Evolutionary conservation across 306 rosid species (phyloP).

Genomic region (Lathyrus aphaca): DNA sequence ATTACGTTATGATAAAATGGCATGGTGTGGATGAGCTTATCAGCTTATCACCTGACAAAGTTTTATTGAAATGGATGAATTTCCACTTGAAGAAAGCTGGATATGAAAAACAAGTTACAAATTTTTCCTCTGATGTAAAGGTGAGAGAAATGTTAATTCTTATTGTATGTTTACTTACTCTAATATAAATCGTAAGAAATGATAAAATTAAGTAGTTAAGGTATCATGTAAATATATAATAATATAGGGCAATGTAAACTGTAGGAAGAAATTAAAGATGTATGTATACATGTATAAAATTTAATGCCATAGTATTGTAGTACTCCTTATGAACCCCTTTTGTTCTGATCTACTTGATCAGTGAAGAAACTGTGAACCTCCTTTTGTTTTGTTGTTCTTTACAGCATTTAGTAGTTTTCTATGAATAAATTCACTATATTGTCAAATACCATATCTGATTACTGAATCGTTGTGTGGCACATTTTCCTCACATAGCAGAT

Average conservation of each 20-base stretch:
- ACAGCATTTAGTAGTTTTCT: slow-evolving; percentile 22
- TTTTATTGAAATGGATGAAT: no score
- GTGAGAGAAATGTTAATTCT: no score
- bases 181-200: background rate
- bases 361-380: slow-evolving; percentile 31
- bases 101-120: no score
- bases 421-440: slow-evolving; percentile 21
- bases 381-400: slow-evolving; percentile 32
- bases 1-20: slow-evolving; percentile 29
- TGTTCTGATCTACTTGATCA: slow-evolving; percentile 9
- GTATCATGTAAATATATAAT: background rate
- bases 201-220: background rate
- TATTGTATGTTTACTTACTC: no score
- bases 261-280: slow-evolving; percentile 1
- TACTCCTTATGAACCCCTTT: no score
- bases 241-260: background rate
- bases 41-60: no score
- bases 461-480: slow-evolving; percentile 15
- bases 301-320: no score
- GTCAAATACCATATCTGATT: slow-evolving; percentile 24
- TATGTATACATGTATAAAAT: background rate
- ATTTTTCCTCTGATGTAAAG: no score
- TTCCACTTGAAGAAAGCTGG: no score
- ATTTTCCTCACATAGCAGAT: slow-evolving; percentile 20
- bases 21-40: slow-evolving; percentile 99